Base-by-base conservation (phyloP, 2,329 filamentous ascomycete species). In the Microdochium bolleyi region DNA sequence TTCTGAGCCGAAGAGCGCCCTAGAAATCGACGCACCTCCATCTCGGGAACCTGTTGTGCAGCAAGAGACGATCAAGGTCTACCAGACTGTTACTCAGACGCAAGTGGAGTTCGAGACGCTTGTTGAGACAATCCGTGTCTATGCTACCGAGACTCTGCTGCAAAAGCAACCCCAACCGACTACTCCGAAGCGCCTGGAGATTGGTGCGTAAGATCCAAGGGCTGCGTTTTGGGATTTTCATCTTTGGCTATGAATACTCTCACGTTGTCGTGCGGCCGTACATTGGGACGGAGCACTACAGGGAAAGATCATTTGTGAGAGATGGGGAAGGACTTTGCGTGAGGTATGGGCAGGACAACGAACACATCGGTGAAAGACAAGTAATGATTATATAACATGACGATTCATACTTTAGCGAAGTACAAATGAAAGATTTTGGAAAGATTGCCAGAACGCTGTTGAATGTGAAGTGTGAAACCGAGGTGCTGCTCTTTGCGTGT, bases 11-110 rank as follows among this genome's bases (percentile, higher is more conserved):
- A 63, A 67, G 52, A 58, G 59, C 1, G 56, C 60, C 51, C 55
- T 55, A 0, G 53, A 59, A 3, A 52, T 59, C 24, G 59, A 59
- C 21, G 57, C 16, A 51, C 19, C 50, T 10, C 49, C 46, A 7
- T 54, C 61, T 2, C 59, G 57, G 2, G 59, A 66, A 50, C 63
- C 59, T 1, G 59, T 65, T 16, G 62, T 59, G 19, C 58, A 64
- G 49, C 63, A 60, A 41, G 66, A 61, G 49, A 55, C 65, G 0
- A 61, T 71, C 11, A 62, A 61, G 2, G 57, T 72, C 5, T 60
- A 71, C 10, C 65, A 71, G 55, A 69, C 64, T 1, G 59, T 67
- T n/a, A 67, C 65, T 1, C 54, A 66, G 57, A 58, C 63, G 2
- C 51, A 73, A 2, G 70, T 65, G 1, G 59, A 66, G 51, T 63